Conservation (phyloP, 176 grass and related monocot genomes). For the Aegilops tauschii region DNA sequence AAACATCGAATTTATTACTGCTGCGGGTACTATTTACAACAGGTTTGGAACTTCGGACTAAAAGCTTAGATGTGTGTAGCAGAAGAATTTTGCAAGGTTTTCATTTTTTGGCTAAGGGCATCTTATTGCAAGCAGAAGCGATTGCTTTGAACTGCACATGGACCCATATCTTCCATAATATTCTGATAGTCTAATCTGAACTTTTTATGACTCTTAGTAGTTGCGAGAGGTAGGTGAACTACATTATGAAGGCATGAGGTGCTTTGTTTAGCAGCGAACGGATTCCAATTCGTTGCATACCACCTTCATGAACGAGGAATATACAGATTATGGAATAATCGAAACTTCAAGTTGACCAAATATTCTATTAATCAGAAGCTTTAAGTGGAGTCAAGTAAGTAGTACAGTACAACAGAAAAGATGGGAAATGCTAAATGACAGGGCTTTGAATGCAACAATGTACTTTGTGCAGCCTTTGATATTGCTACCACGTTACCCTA, state of each 20-base stretch:
- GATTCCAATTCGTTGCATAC: neutral
- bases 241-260: neutral
- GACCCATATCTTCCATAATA: neutral
- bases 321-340: constrained; percentile 5
- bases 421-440: neutral
- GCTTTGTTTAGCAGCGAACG: neutral
- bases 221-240: constrained; percentile 12
- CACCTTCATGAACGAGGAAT: constrained; percentile 18
- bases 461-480: neutral
- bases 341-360: constrained; percentile 14
- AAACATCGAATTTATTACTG: neutral
- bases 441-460: constrained; percentile 6
- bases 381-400: constrained; percentile 9
- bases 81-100: neutral
- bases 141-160: neutral
- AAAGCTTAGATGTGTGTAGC: neutral
- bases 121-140: constrained; percentile 14
- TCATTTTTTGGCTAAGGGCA: neutral
- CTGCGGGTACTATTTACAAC: neutral
- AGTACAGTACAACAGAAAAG: neutral
- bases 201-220: neutral
- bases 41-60: neutral
- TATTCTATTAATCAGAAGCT: constrained; percentile 7
- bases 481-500: constrained; percentile 13
- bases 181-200: constrained; percentile 4